A percentile compares a stretch with the other conserved stretches of the same genome.
Evolutionary conservation across 2,329 filamentous ascomycete species (phyloP).

Genomic region (Pseudohalonectria lignicola): DNA sequence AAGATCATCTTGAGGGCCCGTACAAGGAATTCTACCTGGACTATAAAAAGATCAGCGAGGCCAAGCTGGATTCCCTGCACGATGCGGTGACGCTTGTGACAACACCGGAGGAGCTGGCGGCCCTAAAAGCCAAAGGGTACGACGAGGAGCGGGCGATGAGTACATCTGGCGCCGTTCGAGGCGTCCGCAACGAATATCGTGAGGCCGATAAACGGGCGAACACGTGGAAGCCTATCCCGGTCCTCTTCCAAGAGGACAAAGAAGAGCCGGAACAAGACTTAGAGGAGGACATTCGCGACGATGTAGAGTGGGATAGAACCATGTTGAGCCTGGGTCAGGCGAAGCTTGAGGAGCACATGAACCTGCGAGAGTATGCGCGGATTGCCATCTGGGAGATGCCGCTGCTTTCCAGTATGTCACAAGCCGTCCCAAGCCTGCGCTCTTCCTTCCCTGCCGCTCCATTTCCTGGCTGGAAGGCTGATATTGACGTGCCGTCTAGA

Average conservation of each 20-base stretch:
- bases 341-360: constrained; percentile 79
- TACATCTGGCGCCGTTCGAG: too few species aligned
- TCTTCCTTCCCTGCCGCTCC: neutral
- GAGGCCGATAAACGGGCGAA: neutral
- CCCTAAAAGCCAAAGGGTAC: too few species aligned
- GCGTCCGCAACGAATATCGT: too few species aligned
- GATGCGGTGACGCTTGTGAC: neutral
- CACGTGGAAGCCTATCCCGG: neutral
- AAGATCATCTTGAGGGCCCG: too few species aligned
- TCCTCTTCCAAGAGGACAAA: too few species aligned
- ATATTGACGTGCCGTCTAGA: constrained; percentile 43
- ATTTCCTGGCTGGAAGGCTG: neutral
- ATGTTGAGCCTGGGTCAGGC: constrained; percentile 74
- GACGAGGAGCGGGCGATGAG: neutral
- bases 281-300: constrained; percentile 41
- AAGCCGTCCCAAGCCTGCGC: too few species aligned
- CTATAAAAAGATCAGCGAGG: too few species aligned
- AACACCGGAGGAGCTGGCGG: constrained; percentile 1
- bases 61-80: neutral
- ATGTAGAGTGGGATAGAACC: constrained; percentile 66
- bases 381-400: constrained; percentile 95
- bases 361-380: constrained; percentile 79
- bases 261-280: constrained; percentile 34
- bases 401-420: constrained; percentile 73
- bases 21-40: too few species aligned